Evolutionary conservation across 768 basidiomycete genomes (phyloP), one percentile per base, ranked within the genome.

Genomic region (Glaciozyma martinii): DNA sequence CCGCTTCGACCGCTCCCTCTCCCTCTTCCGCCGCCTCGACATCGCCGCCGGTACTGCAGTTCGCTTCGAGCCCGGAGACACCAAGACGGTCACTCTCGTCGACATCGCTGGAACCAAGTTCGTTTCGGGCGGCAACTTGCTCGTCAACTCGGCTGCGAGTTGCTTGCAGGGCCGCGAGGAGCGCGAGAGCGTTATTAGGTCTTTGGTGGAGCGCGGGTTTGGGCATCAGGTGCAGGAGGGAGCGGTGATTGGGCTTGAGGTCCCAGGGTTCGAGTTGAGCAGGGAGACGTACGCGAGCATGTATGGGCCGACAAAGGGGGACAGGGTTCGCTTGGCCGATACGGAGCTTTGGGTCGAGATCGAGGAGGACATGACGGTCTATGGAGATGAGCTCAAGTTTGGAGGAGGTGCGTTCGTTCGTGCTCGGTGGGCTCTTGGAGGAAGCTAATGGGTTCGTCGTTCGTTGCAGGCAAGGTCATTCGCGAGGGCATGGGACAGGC

Each of bases 401-500:
- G 95, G 95, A 12, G 94, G 92, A 73, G 94, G 90, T 85, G 72
- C 70, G 74, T 70, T 25, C 23, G 5, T 4, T 16, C 27, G 10
- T 18, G 6, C 29, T 40, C 1, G 9, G 21, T 27, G 5, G 13
- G 23, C 32, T 0, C 27, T 54, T 30, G 16, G 7, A 19, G 37
- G 12, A 52, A 65, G 49, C 55, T 47, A 25, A 19, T 53, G 0
- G 16, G 10, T 27, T 30, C 27, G 47, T 60, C 8, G 1, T 23
- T 19, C 50, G 52, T 37, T 19, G 9, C 67, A 90, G 89, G 92
- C 23, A 97, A 98, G 78, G 83, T 86, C 1, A 88, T 98, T 59
- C 86, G 94, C 29, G 95, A 98, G 73, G 95, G 95, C 8, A 94
- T 95, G 88, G 95, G 93, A 12, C 93, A 98, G 75, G 86, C 86